phyloP scores from a whole-genome alignment of 2,329 filamentous ascomycete genomes.

The Mycocentrospora acerina region DNA sequence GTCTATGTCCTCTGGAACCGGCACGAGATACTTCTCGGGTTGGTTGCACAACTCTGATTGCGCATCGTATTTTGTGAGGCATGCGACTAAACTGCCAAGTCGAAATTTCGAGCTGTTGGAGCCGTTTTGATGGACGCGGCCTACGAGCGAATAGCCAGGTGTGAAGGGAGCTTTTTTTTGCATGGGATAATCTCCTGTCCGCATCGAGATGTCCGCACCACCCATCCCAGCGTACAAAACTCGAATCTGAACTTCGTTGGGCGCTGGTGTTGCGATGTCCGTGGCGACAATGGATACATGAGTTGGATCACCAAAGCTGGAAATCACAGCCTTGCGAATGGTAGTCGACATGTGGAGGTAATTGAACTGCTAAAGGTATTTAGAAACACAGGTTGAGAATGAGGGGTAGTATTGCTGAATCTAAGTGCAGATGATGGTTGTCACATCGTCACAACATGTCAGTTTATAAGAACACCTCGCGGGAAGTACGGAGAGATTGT shows the following conservation, averaged over 20 bases:
- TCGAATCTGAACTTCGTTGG: constrained; percentile 50
- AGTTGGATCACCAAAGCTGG: constrained; percentile 46
- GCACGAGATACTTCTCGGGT: constrained; percentile 50
- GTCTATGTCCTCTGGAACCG: constrained; percentile 46
- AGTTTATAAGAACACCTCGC: no score
- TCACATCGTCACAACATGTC: no score
- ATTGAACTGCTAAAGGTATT: no score
- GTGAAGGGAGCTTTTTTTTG: constrained; percentile 51
- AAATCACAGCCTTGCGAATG: constrained; percentile 51
- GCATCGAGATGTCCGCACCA: constrained; percentile 54
- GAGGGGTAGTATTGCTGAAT: no score
- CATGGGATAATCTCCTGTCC: constrained; percentile 50
- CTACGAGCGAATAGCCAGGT: constrained; percentile 53
- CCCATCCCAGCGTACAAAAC: constrained; percentile 53
- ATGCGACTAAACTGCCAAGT: constrained; percentile 27
- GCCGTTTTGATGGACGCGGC: constrained; percentile 46
- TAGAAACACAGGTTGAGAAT: no score
- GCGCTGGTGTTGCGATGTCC: constrained; percentile 43
- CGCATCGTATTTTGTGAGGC: constrained; percentile 32
- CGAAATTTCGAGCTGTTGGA: constrained; percentile 30
- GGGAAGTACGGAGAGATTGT: no score
- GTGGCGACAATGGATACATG: constrained; percentile 40
- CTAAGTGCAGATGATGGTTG: no score
- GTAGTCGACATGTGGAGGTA: constrained; percentile 11
- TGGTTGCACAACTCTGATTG: constrained; percentile 52